Base-by-base conservation (phyloP, 2,329 filamentous ascomycete genomes). In the Penicillium sp. region DNA sequence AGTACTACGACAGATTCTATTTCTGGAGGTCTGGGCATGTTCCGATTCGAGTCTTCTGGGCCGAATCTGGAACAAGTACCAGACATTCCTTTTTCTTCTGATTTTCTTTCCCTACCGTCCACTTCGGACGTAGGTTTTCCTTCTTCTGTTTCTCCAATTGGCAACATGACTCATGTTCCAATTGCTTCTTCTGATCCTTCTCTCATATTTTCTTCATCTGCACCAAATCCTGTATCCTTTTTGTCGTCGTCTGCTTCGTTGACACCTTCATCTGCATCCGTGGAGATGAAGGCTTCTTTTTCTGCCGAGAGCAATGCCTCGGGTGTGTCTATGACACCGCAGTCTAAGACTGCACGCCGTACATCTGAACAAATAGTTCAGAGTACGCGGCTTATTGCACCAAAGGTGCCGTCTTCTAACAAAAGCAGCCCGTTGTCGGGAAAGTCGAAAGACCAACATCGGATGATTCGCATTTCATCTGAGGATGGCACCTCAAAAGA, bases 401-500 rank as follows among this genome's bases (percentile, higher is more conserved):
- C 78, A 59, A 75, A 82, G 63, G 51, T 54, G 52, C 63, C 69
- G 40, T 70, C 73, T 59, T 64, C 68, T 47, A 63, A 66, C 50
- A 65, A 68, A 51, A 66, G 59, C 60, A 61, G 51, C 24, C 24
- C 40, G 21, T 64, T 68, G 46, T 63, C 65, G 40, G 60, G 66
- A n/a, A 68, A 71, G 52, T 63, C 64, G 46, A 63, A 64, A 26
- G 66, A 72, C 14, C 49, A 56, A 62, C 72, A 75, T 64, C 76
- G 76, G 66, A 80, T 82, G 74, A 70, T 80, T 61, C 76, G 76
- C 58, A 79, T 82, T 60, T 73, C 71, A 58, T 79, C 78, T 12
- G 71, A 75, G 52, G 79, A 83, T 64, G 80, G 81, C 42, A 80
- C 78, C 47, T 75, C 79, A 28, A 82, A 82, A 65, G 77, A 80